Evolutionary conservation across 1,284 basidiomycete species (phyloP), one percentile per base, ranked within the genome.

Genomic region (Meripilus lineatus): DNA sequence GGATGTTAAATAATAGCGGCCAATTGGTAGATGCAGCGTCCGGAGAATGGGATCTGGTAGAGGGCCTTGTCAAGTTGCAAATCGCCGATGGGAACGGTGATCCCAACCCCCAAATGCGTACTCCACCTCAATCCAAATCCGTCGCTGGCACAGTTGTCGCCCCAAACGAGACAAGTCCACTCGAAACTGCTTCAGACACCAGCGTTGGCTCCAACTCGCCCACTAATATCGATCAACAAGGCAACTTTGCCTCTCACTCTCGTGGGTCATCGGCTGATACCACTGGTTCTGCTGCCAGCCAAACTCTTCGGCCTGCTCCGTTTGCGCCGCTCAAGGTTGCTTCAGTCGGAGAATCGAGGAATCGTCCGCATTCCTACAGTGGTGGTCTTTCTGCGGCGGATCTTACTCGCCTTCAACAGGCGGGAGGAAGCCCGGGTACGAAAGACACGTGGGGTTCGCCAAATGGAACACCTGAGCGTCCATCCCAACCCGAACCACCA

Each of bases 261-360:
- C 79, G 84, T 45, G 86, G 80, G 40, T 85, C 84, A 18, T 88
- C 86, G 10, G 79, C 81, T 46, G 85, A 87, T 63, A 82, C 80
- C 15, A 73, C 78, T 15, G 67, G 70, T 35, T 82, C 75, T 5
- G 73, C 71, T 56, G 77, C 76, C 47, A 74, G 75, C 53, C 78
- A 81, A 57, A 74, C 72, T 23, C 63, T 84, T 53, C 67, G 81
- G 42, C 70, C 68, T 34, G 65, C 66, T 41, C 58, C 65, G 23
- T 74, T 76, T 46, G 66, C 71, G 42, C 67, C 74, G 46, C 61
- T 80, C 50, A 82, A 82, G 62, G 64, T 71, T 40, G 69, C 66
- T 39, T 62, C 67, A 38, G 55, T 70, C 41, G 64, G 66, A 45
- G 83, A 86, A 56, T 66, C 74, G 40, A 82, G 84, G 58, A 85